These are phyloP conservation scores for Filosporella fistucella DNA, from an alignment of 495 filamentous ascomycete genomes.

Conservation along the genomic window DNA sequence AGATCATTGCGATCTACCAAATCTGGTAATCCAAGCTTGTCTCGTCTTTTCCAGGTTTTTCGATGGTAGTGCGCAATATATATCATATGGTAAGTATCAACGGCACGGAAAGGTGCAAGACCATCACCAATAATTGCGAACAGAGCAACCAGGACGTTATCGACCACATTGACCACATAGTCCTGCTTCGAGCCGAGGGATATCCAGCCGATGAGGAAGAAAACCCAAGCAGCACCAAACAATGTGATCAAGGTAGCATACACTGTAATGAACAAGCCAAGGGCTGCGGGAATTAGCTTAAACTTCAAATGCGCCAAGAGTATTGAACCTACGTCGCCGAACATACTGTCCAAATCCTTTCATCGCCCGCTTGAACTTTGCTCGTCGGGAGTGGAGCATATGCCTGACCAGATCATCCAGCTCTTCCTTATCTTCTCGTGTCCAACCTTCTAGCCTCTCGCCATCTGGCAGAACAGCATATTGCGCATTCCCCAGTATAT, in stretches of 20 bases:
- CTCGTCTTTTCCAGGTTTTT: constrained; percentile 64
- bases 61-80: constrained; percentile 47
- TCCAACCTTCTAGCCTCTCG: constrained; percentile 62
- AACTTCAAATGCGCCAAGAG: background rate
- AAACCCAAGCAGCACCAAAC: constrained; percentile 76
- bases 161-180: constrained; percentile 69
- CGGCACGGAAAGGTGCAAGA: constrained; percentile 65
- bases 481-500: constrained; percentile 22
- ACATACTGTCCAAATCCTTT: constrained; percentile 70
- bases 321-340: constrained; percentile 37
- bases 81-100: constrained; percentile 67
- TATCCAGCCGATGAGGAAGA: constrained; percentile 80
- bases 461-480: constrained; percentile 61
- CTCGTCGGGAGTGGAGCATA: constrained; percentile 72
- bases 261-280: constrained; percentile 70
- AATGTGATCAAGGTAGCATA: constrained; percentile 77
- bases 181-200: constrained; percentile 63
- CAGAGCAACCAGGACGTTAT: constrained; percentile 68
- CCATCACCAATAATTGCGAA: constrained; percentile 75
- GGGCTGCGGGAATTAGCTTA: constrained; percentile 25
- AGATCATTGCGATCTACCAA: constrained; percentile 70
- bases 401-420: constrained; percentile 77
- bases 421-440: constrained; percentile 58
- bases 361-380: constrained; percentile 68
- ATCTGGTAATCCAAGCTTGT: constrained; percentile 52